Conservation (phyloP, 352 stramenopile genomes). For the Phytophthora lateralis region DNA sequence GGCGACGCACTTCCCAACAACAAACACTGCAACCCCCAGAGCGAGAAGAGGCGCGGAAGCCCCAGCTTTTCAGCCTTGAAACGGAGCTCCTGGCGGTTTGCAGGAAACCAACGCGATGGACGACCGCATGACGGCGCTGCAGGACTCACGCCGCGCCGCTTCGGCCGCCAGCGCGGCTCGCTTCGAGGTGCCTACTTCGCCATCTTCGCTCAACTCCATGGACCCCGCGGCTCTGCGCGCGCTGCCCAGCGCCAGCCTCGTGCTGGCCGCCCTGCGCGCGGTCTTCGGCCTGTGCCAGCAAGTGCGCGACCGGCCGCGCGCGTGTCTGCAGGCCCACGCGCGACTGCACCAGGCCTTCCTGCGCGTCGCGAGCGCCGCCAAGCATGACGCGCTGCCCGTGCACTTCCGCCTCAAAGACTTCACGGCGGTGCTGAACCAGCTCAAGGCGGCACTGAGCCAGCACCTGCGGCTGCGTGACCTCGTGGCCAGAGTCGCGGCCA, state of each 20-base stretch:
- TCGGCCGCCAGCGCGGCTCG: slow-evolving; percentile 1
- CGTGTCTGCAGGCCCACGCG: slow-evolving; percentile 51
- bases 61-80: neutral
- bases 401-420: slow-evolving; percentile 42
- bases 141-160: slow-evolving; percentile 1
- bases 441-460: slow-evolving; percentile 48
- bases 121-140: slow-evolving; percentile 3
- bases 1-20: slow-evolving; percentile 22
- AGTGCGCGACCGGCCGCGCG: slow-evolving; percentile 47
- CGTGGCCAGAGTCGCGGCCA: slow-evolving; percentile 44
- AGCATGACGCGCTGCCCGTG: slow-evolving; percentile 25
- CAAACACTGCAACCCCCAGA: too few relatives aligned
- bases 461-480: slow-evolving; percentile 48
- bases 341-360: slow-evolving; percentile 59
- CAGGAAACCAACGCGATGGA: slow-evolving; percentile 31
- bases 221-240: slow-evolving; percentile 22
- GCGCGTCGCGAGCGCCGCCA: slow-evolving; percentile 37
- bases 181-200: slow-evolving; percentile 18
- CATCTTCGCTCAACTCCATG: slow-evolving; percentile 31
- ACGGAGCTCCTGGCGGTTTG: slow-evolving; percentile 2
- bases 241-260: slow-evolving; percentile 40
- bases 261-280: slow-evolving; percentile 42
- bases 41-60: neutral
- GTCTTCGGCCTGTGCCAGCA: slow-evolving; percentile 52
- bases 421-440: slow-evolving; percentile 49